Percentiles rank a stretch among this genome's conserved stretches.
These are phyloP conservation scores for Blastocystis sp. DNA, from an alignment of 352 stramenopile genomes.

Conservation along the genomic window DNA sequence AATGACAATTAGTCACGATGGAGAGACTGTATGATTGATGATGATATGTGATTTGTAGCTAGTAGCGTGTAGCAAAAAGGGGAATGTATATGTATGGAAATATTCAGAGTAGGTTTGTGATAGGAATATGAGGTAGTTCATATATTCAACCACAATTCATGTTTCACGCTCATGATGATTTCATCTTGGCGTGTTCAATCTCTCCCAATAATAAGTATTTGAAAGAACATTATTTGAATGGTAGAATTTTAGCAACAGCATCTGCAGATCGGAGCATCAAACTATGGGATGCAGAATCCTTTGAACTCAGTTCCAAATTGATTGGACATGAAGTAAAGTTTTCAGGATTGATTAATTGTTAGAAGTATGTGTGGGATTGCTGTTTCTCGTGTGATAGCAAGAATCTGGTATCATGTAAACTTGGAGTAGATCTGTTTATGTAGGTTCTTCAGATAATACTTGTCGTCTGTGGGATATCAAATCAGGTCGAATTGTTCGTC, in stretches of 20 bases:
- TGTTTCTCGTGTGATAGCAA: conserved; percentile 57
- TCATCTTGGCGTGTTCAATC: conserved; percentile 11
- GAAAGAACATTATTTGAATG: not conserved
- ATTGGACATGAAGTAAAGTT: conserved; percentile 36
- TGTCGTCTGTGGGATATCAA: conserved; percentile 55
- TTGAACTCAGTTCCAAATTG: conserved; percentile 25
- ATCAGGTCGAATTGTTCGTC: conserved; percentile 37
- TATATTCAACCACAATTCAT: conserved; percentile 10
- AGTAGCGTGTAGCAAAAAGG: conserved; percentile 51
- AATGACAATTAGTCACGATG: conserved; percentile 39
- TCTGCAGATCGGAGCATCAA: conserved; percentile 60
- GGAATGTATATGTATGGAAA: conserved; percentile 46
- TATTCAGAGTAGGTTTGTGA: conserved; percentile 13
- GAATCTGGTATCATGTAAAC: conserved; percentile 47
- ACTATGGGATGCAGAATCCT: conserved; percentile 35
- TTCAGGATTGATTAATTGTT: not conserved
- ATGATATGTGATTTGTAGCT: not conserved
- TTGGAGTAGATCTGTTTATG: not conserved
- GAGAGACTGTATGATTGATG: conserved; percentile 1
- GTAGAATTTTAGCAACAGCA: conserved; percentile 42
- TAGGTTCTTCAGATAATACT: conserved; percentile 58
- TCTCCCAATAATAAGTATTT: conserved; percentile 8
- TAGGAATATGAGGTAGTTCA: not conserved
- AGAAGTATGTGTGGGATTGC: conserved; percentile 59
- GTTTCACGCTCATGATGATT: conserved; percentile 45